Conservation (phyloP, 2,329 filamentous ascomycete species). For the Phymatotrichopsis omnivora region DNA sequence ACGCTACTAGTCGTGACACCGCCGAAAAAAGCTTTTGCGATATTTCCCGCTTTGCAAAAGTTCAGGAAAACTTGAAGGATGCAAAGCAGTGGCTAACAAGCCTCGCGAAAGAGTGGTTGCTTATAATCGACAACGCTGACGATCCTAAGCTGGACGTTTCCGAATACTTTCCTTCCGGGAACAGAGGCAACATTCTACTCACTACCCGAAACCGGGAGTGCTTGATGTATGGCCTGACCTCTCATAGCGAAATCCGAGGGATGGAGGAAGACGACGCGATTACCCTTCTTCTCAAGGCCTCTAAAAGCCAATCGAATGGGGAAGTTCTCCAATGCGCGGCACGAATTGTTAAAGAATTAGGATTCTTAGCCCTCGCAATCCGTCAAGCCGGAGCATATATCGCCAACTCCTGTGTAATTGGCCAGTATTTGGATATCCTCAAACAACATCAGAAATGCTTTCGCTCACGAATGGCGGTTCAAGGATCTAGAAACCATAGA, state of each 20-base stretch:
- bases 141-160: background rate
- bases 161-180: slow-evolving; percentile 21
- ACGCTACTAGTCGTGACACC: slow-evolving; percentile 19
- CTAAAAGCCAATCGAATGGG: background rate
- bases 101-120: background rate
- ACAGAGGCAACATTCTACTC: slow-evolving; percentile 12
- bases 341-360: slow-evolving; percentile 7
- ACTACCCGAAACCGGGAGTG: background rate
- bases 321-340: slow-evolving; percentile 29
- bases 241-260: background rate
- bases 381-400: slow-evolving; percentile 7
- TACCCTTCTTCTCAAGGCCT: background rate
- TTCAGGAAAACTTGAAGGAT: background rate
- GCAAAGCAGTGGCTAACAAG: background rate
- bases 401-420: slow-evolving; percentile 33
- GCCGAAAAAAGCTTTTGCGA: slow-evolving; percentile 18
- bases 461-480: background rate
- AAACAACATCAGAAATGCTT: background rate
- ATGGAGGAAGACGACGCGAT: background rate
- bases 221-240: background rate
- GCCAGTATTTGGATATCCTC: slow-evolving; percentile 36
- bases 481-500: background rate
- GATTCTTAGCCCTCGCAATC: slow-evolving; percentile 5
- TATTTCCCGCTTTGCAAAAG: slow-evolving; percentile 16
- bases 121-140: background rate